Conservation (phyloP, 768 basidiomycete species). For the Termitomyces sp. region DNA sequence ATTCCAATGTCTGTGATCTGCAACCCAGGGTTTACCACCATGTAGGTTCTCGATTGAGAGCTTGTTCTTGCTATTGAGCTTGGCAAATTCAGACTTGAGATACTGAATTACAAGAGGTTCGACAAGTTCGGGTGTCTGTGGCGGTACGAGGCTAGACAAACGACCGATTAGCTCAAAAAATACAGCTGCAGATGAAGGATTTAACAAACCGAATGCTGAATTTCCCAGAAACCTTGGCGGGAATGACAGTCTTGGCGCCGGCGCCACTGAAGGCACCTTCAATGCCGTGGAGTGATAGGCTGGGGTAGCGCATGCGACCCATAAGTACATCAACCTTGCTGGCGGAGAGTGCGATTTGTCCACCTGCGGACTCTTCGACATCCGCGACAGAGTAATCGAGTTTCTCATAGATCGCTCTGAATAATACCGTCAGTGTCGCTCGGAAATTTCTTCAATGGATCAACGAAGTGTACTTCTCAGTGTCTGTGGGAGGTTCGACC, state of each 20-base stretch:
- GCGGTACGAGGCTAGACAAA: constrained; percentile 65
- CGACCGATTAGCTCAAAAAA: neutral
- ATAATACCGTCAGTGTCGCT: neutral
- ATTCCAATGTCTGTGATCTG: constrained; percentile 86
- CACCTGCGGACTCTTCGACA: constrained; percentile 74
- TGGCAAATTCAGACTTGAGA: constrained; percentile 74
- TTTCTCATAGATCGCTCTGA: constrained; percentile 56
- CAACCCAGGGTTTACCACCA: constrained; percentile 89
- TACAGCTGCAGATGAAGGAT: too few relatives aligned
- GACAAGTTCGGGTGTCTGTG: constrained; percentile 75
- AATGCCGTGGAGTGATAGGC: constrained; percentile 90
- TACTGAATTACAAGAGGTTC: constrained; percentile 66
- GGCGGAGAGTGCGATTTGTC: constrained; percentile 60
- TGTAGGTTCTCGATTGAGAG: constrained; percentile 65
- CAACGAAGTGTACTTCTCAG: constrained; percentile 52
- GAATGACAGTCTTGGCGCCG: constrained; percentile 91
- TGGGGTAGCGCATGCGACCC: constrained; percentile 90
- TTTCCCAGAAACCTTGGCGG: constrained; percentile 82
- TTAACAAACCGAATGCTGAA: constrained; percentile 80
- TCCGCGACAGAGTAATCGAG: constrained; percentile 73
- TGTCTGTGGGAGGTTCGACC: constrained; percentile 64
- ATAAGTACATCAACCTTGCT: constrained; percentile 81
- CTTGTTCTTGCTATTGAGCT: constrained; percentile 81
- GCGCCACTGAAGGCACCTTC: constrained; percentile 87
- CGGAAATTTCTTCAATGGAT: neutral